phyloP scores from a whole-genome alignment of 2,329 filamentous ascomycete genomes.

The Cadophora sp. region DNA sequence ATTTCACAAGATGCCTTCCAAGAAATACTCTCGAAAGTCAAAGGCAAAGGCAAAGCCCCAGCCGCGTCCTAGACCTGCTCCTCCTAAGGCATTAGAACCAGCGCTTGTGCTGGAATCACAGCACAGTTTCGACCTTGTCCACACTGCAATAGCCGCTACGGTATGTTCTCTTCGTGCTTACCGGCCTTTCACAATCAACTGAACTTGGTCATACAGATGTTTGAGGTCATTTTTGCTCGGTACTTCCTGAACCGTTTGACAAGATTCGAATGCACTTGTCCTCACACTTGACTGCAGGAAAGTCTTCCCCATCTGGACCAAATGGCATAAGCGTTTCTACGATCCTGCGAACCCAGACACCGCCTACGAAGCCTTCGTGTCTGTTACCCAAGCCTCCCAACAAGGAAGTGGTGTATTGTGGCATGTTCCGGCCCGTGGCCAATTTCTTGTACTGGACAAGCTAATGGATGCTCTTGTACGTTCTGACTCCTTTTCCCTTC shows the following conservation, averaged over 20 bases:
- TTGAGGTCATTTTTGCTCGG: constrained; percentile 6
- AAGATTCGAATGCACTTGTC: background rate
- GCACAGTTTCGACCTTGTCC: constrained; percentile 2
- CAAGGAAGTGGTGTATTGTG: background rate
- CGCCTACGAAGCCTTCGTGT: constrained; percentile 11
- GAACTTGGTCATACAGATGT: background rate
- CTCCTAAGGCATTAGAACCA: background rate
- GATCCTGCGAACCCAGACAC: constrained; percentile 9
- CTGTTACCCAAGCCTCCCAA: background rate
- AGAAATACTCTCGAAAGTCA: background rate
- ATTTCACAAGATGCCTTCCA: background rate
- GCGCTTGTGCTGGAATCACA: background rate
- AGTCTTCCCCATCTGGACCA: constrained; percentile 3
- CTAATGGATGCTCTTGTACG: constrained; percentile 8
- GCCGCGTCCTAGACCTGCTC: background rate
- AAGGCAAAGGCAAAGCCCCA: background rate
- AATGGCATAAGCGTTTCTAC: constrained; percentile 3
- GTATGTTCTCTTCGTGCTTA: background rate
- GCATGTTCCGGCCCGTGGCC: constrained; percentile 12
- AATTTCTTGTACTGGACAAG: constrained; percentile 4
- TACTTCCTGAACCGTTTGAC: background rate
- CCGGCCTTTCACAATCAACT: background rate
- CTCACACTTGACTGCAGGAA: background rate
- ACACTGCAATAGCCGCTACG: constrained; percentile 2
- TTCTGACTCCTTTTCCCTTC: background rate